A percentile compares a stretch with the other conserved stretches of the same genome.
Evolutionary conservation across 1,139 yeast species (phyloP).

Genomic region (Suhomyces guaymorum): DNA sequence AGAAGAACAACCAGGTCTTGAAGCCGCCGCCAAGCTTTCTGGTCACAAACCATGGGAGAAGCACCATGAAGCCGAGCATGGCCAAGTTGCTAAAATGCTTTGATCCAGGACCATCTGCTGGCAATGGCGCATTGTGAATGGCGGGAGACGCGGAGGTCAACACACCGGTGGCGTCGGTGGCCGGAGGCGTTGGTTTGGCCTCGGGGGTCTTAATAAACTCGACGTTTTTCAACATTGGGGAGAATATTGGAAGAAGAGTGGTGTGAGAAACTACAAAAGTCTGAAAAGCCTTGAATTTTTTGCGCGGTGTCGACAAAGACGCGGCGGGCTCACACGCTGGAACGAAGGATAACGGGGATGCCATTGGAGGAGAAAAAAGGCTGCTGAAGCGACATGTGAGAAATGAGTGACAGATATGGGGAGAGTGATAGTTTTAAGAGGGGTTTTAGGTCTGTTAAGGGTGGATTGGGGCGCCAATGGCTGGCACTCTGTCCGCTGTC

Average conservation of each 20-base stretch:
- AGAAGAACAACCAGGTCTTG: slow-evolving; percentile 61
- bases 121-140: slow-evolving; percentile 81
- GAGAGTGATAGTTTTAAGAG: no score
- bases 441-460: no score
- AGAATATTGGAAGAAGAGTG: slow-evolving; percentile 8
- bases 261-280: not conserved
- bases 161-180: slow-evolving; percentile 55
- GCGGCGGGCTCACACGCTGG: no score
- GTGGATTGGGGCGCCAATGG: no score
- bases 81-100: slow-evolving; percentile 68
- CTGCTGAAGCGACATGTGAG: no score
- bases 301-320: not conserved
- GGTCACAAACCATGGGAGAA: slow-evolving; percentile 64
- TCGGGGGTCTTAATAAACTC: slow-evolving; percentile 63
- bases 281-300: not conserved
- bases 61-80: slow-evolving; percentile 52
- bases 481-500: no score
- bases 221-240: slow-evolving; percentile 39
- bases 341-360: no score
- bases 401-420: no score
- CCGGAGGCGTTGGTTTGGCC: slow-evolving; percentile 49
- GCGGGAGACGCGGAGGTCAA: slow-evolving; percentile 67
- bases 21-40: slow-evolving; percentile 74
- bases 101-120: slow-evolving; percentile 91
- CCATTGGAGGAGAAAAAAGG: no score